Evolutionary conservation across 768 basidiomycete species (phyloP).

Genomic region (Strobilomyces echinocephalus): DNA sequence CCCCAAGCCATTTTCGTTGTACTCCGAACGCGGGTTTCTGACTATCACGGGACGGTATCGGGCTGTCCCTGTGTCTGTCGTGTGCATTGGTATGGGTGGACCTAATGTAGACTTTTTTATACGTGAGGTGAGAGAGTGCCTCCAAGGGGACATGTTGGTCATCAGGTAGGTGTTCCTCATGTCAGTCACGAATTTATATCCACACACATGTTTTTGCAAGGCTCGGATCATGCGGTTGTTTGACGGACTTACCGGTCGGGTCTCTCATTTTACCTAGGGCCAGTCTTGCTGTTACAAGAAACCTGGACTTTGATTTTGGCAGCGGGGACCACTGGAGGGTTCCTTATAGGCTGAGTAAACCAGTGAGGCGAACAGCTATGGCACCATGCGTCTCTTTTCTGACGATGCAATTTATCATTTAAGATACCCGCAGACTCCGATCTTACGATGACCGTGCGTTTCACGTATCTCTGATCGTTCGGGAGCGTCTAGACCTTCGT

Average conservation of each 20-base stretch:
- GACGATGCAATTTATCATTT: background rate
- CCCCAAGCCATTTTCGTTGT: conserved; percentile 56
- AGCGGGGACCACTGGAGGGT: conserved; percentile 34
- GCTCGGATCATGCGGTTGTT: conserved; percentile 76
- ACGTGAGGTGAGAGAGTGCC: conserved; percentile 70
- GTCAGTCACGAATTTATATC: background rate
- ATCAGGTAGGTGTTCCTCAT: conserved; percentile 35
- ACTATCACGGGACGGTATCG: conserved; percentile 67
- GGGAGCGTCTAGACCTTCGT: conserved; percentile 4
- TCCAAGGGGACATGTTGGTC: conserved; percentile 56
- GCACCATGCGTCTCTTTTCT: background rate
- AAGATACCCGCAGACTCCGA: conserved; percentile 58
- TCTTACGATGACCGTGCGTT: conserved; percentile 48
- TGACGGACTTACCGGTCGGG: conserved; percentile 67
- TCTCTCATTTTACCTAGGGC: conserved; percentile 68
- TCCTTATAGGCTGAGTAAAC: conserved; percentile 67
- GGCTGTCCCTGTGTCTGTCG: conserved; percentile 60
- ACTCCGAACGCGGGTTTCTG: conserved; percentile 72
- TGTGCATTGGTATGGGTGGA: conserved; percentile 81
- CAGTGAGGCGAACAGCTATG: conserved; percentile 35
- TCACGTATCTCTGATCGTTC: background rate
- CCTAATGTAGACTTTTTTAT: conserved; percentile 86
- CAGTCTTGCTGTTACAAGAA: conserved; percentile 65
- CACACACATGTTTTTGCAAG: conserved; percentile 33
- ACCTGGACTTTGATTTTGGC: conserved; percentile 72